These are phyloP conservation scores for Pestalotiopsis fici DNA, from an alignment of 2,329 filamentous ascomycete species.

Conservation along the genomic window DNA sequence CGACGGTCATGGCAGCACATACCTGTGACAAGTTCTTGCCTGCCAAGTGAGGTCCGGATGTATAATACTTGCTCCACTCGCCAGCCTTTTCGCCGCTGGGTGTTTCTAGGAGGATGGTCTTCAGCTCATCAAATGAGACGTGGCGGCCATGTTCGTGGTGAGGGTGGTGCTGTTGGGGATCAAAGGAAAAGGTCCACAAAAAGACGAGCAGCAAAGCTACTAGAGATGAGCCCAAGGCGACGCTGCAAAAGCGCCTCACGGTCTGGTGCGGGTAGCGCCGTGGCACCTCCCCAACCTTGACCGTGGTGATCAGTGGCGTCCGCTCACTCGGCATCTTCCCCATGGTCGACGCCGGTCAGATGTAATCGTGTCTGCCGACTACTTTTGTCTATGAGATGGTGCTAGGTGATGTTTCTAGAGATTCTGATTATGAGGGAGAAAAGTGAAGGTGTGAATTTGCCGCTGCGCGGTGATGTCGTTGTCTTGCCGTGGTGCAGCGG, in stretches of 20 bases:
- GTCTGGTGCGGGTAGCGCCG: conserved; percentile 60
- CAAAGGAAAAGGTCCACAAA: conserved; percentile 38
- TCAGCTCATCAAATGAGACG: conserved; percentile 52
- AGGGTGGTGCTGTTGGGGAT: conserved; percentile 25
- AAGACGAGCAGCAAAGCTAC: conserved; percentile 50
- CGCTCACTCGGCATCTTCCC: conserved; percentile 52
- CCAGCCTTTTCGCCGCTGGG: conserved; percentile 58
- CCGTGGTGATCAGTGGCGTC: conserved; percentile 68
- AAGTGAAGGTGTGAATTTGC: neutral
- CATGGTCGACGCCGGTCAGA: neutral
- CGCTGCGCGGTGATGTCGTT: neutral
- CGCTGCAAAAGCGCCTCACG: conserved; percentile 66
- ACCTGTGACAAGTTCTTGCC: conserved; percentile 77
- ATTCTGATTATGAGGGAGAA: neutral
- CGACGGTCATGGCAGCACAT: conserved; percentile 12
- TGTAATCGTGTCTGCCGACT: neutral
- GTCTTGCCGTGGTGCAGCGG: neutral
- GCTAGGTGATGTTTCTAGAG: neutral
- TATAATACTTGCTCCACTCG: conserved; percentile 80
- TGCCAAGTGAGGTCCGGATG: conserved; percentile 72
- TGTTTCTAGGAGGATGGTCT: conserved; percentile 57
- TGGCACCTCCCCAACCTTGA: conserved; percentile 54
- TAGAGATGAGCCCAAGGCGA: conserved; percentile 57
- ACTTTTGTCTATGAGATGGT: neutral
- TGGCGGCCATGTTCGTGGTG: conserved; percentile 11